Evolutionary conservation across 2,329 filamentous ascomycete species (phyloP).

Genomic region (Neofusicoccum cordaticola): DNA sequence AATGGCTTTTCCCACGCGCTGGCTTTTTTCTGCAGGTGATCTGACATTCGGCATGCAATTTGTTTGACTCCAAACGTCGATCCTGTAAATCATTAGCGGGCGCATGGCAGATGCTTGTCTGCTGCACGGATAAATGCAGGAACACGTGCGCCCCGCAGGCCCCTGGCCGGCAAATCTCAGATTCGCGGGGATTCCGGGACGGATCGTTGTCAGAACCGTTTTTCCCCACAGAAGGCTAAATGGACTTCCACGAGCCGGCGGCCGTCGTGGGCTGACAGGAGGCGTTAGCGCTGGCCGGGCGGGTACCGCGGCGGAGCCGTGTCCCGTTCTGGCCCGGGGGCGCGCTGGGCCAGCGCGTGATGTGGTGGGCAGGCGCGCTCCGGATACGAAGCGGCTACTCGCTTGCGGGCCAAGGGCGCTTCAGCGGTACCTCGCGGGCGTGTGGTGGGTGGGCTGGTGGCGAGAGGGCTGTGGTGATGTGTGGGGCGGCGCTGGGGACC

Average conservation of each 20-base stretch:
- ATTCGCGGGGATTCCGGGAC: neutral
- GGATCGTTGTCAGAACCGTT: neutral
- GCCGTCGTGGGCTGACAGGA: neutral
- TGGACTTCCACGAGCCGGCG: neutral
- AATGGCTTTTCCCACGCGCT: too few relatives aligned
- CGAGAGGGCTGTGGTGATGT: neutral
- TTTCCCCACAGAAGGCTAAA: constrained; percentile 9
- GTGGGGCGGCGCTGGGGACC: constrained; percentile 6
- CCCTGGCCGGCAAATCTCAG: too few relatives aligned
- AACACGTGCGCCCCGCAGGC: too few relatives aligned
- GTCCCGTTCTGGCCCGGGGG: neutral
- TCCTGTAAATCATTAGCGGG: too few relatives aligned
- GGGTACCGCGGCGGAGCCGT: neutral
- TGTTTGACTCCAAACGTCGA: too few relatives aligned
- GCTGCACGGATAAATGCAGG: too few relatives aligned
- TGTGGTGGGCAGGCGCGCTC: neutral
- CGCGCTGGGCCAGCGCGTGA: neutral
- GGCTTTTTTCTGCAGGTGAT: too few relatives aligned
- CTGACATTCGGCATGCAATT: too few relatives aligned
- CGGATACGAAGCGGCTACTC: neutral
- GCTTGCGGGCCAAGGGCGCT: neutral
- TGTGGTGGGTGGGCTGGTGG: neutral
- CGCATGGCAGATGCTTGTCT: too few relatives aligned
- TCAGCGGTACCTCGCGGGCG: neutral
- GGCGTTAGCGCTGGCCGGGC: neutral